phyloP scores from a whole-genome alignment of 2,329 filamentous ascomycete genomes.

The Leptographium flavum region DNA sequence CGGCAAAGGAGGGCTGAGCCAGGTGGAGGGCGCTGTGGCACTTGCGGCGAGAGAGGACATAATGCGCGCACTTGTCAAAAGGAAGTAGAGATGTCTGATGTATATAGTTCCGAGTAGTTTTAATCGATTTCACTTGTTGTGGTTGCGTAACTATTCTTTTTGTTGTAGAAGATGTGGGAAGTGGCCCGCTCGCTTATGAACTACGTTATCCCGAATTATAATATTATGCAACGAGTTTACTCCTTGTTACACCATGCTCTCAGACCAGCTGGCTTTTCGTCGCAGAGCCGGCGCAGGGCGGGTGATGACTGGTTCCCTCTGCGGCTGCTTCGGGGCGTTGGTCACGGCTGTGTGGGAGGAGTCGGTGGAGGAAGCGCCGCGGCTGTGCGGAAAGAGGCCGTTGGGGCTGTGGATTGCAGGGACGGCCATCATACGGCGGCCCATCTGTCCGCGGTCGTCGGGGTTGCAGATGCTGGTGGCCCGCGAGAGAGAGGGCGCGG shows the following conservation, averaged over 20 bases:
- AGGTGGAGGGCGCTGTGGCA: no score
- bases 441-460: not conserved
- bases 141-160: no score
- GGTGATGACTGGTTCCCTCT: not conserved
- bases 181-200: no score
- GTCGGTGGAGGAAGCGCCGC: not conserved
- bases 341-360: not conserved
- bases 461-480: not conserved
- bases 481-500: not conserved
- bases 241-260: not conserved
- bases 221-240: no score
- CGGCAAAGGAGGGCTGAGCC: no score
- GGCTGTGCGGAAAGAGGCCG: not conserved
- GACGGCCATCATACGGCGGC: not conserved
- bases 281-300: not conserved
- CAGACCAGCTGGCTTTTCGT: not conserved
- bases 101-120: no score
- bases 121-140: no score
- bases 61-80: no score
- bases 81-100: no score
- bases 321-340: not conserved
- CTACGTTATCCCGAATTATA: no score
- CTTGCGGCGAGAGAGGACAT: no score
- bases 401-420: not conserved
- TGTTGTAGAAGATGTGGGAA: no score